Percentiles rank a stretch among this genome's conserved stretches.
phyloP scores from a whole-genome alignment of 768 basidiomycete species.

The Pleurotus sapidus region DNA sequence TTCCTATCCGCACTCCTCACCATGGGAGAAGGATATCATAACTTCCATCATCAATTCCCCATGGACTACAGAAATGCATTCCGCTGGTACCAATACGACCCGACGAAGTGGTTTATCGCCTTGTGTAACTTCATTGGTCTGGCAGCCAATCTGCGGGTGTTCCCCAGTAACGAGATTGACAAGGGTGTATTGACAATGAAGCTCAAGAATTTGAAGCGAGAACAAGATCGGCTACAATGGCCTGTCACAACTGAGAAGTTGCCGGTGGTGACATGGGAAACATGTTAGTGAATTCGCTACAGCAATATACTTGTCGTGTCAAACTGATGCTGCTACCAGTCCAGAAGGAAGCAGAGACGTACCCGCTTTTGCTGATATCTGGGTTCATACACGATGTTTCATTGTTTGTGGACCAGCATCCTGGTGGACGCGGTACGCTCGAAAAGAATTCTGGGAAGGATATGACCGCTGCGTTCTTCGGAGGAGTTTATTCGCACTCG shows the following conservation, averaged over 20 bases:
- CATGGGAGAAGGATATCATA: constrained; percentile 88
- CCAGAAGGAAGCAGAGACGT: constrained; percentile 61
- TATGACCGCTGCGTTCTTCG: constrained; percentile 82
- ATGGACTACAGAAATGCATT: constrained; percentile 84
- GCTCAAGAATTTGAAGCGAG: constrained; percentile 64
- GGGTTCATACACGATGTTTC: constrained; percentile 89
- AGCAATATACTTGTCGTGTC: not conserved
- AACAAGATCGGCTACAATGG: constrained; percentile 66
- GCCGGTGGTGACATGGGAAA: constrained; percentile 80
- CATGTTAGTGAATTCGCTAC: constrained; percentile 45
- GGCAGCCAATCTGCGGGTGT: constrained; percentile 78
- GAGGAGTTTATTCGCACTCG: constrained; percentile 79
- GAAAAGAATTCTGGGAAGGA: constrained; percentile 69
- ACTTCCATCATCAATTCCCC: constrained; percentile 89
- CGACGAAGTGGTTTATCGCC: constrained; percentile 94
- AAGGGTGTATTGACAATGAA: constrained; percentile 85
- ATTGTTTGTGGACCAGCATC: constrained; percentile 71
- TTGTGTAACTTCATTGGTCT: constrained; percentile 58
- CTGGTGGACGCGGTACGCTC: constrained; percentile 69
- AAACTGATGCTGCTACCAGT: constrained; percentile 33
- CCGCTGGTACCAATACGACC: constrained; percentile 85
- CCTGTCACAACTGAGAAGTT: constrained; percentile 55
- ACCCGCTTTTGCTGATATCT: constrained; percentile 68
- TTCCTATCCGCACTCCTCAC: constrained; percentile 80
- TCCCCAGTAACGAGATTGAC: constrained; percentile 85